These are phyloP conservation scores for Salix purpurea DNA, from an alignment of 345 rosid genomes.

Conservation along the genomic window DNA sequence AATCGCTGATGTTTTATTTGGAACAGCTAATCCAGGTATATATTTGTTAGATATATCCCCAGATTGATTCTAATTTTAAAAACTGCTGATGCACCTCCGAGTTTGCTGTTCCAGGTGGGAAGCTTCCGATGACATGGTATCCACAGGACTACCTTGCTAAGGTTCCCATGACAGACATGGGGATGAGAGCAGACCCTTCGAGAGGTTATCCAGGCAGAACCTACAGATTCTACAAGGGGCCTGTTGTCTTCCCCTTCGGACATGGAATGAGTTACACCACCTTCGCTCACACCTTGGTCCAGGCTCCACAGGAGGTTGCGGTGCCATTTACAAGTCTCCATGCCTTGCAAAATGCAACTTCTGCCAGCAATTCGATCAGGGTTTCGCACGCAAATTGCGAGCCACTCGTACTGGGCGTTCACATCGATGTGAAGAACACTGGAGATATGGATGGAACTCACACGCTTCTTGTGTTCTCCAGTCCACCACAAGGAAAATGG, in stretches of 20 bases:
- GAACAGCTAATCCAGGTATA: slow-evolving; percentile 26
- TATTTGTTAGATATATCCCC: neutral
- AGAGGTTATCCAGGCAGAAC: slow-evolving; percentile 28
- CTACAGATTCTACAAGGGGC: slow-evolving; percentile 80
- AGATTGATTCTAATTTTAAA: neutral
- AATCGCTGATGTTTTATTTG: slow-evolving; percentile 30
- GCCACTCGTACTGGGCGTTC: slow-evolving; percentile 33
- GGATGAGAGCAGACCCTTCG: slow-evolving; percentile 25
- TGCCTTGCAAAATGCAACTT: slow-evolving; percentile 34
- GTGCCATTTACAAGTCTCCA: slow-evolving; percentile 32
- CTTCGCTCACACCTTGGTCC: slow-evolving; percentile 40
- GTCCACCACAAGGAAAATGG: slow-evolving; percentile 53
- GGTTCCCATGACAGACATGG: slow-evolving; percentile 33
- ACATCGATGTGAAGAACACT: slow-evolving; percentile 60
- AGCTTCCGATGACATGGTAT: slow-evolving; percentile 37
- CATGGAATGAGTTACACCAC: slow-evolving; percentile 68
- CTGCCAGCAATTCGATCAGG: slow-evolving; percentile 34
- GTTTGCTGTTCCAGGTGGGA: slow-evolving; percentile 21
- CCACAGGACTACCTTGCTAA: slow-evolving; percentile 26
- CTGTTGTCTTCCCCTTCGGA: slow-evolving; percentile 80
- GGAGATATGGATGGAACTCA: slow-evolving; percentile 71
- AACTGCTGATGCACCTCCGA: neutral
- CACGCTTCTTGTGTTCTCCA: slow-evolving; percentile 61
- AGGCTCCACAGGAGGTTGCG: slow-evolving; percentile 42
- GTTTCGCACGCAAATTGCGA: slow-evolving; percentile 58